Evolutionary conservation across 2,329 filamentous ascomycete genomes (phyloP).

Genomic region (Fusarium ramigenum): DNA sequence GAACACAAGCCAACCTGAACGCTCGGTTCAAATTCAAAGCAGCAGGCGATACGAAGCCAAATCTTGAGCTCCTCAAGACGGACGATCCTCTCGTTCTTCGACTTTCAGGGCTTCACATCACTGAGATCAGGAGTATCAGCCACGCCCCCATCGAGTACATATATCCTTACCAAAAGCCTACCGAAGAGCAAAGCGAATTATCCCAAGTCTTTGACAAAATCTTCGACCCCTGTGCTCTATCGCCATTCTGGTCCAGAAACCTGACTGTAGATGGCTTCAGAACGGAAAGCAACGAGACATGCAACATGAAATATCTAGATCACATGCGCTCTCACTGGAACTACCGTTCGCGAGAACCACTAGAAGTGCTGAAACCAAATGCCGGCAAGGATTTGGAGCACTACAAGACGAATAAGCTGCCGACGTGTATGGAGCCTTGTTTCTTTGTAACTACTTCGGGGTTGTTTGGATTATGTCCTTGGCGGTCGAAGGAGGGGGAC

Average conservation of each 20-base stretch:
- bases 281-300: background rate
- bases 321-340: conserved; percentile 20
- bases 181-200: background rate
- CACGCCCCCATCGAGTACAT: conserved; percentile 14
- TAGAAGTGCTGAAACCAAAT: background rate
- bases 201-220: conserved; percentile 11
- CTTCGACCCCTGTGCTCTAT: conserved; percentile 22
- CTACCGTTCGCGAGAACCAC: background rate
- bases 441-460: conserved; percentile 21
- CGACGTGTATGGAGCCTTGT: conserved; percentile 7
- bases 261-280: background rate
- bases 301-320: conserved; percentile 13
- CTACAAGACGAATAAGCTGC: conserved; percentile 5
- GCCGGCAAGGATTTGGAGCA: rapidly evolving
- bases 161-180: background rate
- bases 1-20: conserved; percentile 9
- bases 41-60: background rate
- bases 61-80: background rate
- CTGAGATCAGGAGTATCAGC: conserved; percentile 5
- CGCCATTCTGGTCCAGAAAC: conserved; percentile 13
- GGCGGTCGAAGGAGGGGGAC: conserved; percentile 19
- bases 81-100: background rate
- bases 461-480: conserved; percentile 23
- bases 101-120: background rate
- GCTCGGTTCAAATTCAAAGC: conserved; percentile 20